A percentile compares a stretch with the other conserved stretches of the same genome.
These are phyloP conservation scores for Epichloe uncinata DNA, from an alignment of 2,329 filamentous ascomycete species.

Conservation along the genomic window DNA sequence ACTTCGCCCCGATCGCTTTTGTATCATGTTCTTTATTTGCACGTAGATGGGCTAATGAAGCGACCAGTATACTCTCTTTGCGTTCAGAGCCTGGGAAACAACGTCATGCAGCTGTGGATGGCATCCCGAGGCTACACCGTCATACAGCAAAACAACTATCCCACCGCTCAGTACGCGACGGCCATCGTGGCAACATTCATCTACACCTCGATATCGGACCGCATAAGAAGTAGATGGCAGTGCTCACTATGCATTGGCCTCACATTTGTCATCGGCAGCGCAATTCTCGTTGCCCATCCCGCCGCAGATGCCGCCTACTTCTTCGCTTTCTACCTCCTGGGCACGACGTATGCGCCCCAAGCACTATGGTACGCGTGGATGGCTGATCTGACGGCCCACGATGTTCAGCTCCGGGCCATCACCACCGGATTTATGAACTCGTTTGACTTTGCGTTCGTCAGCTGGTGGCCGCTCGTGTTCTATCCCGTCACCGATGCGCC, in stretches of 20 bases:
- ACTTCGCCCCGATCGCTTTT: background rate
- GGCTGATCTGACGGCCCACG: slow-evolving; percentile 27
- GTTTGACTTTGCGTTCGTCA: slow-evolving; percentile 29
- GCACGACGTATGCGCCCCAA: slow-evolving; percentile 31
- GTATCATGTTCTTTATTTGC: background rate
- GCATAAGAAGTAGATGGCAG: slow-evolving; percentile 28
- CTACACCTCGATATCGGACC: slow-evolving; percentile 28
- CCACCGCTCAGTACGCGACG: slow-evolving; percentile 26
- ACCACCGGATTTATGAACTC: slow-evolving; percentile 31
- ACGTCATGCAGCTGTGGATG: slow-evolving; percentile 32
- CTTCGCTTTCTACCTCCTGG: slow-evolving; percentile 30
- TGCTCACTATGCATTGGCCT: slow-evolving; percentile 27
- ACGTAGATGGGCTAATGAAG: background rate
- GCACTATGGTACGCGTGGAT: slow-evolving; percentile 35
- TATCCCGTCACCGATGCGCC: slow-evolving; percentile 27
- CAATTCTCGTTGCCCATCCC: slow-evolving; percentile 23
- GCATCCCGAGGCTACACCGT: slow-evolving; percentile 27
- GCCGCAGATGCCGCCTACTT: slow-evolving; percentile 23
- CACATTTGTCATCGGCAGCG: slow-evolving; percentile 27
- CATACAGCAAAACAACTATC: slow-evolving; percentile 32
- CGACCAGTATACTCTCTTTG: slow-evolving; percentile 26
- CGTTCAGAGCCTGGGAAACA: slow-evolving; percentile 28
- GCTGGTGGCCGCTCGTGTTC: slow-evolving; percentile 27
- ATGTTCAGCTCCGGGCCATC: slow-evolving; percentile 27
- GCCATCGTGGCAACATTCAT: slow-evolving; percentile 28